These are phyloP conservation scores for Hypomontagnella monticulosa DNA, from an alignment of 495 filamentous ascomycete genomes.

Conservation along the genomic window DNA sequence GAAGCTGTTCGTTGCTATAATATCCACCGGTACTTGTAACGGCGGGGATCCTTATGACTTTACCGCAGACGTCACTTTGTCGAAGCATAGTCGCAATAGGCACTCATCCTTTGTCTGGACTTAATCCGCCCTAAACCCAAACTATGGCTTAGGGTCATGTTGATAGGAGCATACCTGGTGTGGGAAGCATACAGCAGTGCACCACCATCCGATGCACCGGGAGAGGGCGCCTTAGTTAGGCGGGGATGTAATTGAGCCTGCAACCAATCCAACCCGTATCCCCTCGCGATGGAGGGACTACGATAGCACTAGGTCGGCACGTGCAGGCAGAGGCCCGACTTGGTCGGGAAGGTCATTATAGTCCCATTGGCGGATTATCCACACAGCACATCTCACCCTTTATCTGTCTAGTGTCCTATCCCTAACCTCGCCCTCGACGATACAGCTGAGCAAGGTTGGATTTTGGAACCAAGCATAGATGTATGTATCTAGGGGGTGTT, in stretches of 20 bases:
- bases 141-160: slow-evolving; percentile 4
- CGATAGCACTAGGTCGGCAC: slow-evolving; percentile 11
- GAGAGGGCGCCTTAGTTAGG: neutral
- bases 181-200: slow-evolving; percentile 4
- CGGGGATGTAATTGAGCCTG: neutral
- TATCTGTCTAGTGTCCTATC: slow-evolving; percentile 33
- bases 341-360: slow-evolving; percentile 28
- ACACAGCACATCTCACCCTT: slow-evolving; percentile 13
- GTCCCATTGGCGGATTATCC: slow-evolving; percentile 19
- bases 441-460: slow-evolving; percentile 28
- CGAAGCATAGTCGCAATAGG: slow-evolving; percentile 24
- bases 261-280: too few species aligned
- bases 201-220: neutral
- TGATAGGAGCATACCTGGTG: slow-evolving; percentile 5
- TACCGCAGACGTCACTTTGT: slow-evolving; percentile 13
- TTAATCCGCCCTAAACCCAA: neutral
- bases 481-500: slow-evolving; percentile 45
- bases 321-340: slow-evolving; percentile 14
- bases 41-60: slow-evolving; percentile 15
- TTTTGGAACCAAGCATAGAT: slow-evolving; percentile 45
- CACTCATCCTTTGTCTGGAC: neutral
- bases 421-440: slow-evolving; percentile 22
- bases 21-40: slow-evolving; percentile 30
- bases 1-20: slow-evolving; percentile 36
- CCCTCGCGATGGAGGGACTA: neutral